Percentiles rank a stretch among this genome's conserved stretches.
Conservation (phyloP, 495 filamentous ascomycete genomes). For the Aspergillus ellipticus region DNA sequence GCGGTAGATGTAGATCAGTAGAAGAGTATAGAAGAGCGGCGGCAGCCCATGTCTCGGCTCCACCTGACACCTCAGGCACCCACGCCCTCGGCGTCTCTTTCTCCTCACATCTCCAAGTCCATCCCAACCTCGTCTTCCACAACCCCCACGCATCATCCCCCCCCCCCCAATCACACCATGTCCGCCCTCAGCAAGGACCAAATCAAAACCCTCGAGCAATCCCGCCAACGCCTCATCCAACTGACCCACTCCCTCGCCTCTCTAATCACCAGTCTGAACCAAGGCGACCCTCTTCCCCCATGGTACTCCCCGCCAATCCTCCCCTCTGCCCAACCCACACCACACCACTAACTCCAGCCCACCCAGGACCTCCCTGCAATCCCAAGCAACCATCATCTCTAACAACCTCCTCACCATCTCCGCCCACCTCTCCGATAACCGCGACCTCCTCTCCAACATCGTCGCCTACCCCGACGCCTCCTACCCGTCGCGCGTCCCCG, state of each 20-base stretch:
- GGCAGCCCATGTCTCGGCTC: not conserved
- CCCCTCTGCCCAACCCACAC: not conserved
- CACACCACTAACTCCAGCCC: not conserved
- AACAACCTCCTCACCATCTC: constrained; percentile 59
- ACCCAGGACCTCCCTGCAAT: constrained; percentile 63
- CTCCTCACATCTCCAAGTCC: not conserved
- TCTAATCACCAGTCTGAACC: constrained; percentile 52
- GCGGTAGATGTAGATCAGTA: too few relatives aligned
- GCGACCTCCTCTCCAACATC: constrained; percentile 57
- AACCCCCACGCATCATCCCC: not conserved
- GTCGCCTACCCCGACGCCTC: constrained; percentile 71
- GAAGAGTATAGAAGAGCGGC: too few relatives aligned
- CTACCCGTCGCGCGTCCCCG: constrained; percentile 69
- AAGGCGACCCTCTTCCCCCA: constrained; percentile 55
- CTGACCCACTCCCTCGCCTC: constrained; percentile 63
- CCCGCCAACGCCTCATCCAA: constrained; percentile 67
- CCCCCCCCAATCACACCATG: constrained; percentile 20
- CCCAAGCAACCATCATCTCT: constrained; percentile 61
- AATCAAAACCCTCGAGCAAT: constrained; percentile 68
- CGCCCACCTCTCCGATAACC: constrained; percentile 52
- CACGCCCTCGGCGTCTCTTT: not conserved
- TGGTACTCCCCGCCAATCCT: constrained; percentile 41
- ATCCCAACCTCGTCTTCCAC: not conserved
- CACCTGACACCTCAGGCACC: not conserved
- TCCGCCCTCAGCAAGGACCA: constrained; percentile 50